Evolutionary conservation across 805 yeast species (phyloP).

Genomic region (Candida berthetii): DNA sequence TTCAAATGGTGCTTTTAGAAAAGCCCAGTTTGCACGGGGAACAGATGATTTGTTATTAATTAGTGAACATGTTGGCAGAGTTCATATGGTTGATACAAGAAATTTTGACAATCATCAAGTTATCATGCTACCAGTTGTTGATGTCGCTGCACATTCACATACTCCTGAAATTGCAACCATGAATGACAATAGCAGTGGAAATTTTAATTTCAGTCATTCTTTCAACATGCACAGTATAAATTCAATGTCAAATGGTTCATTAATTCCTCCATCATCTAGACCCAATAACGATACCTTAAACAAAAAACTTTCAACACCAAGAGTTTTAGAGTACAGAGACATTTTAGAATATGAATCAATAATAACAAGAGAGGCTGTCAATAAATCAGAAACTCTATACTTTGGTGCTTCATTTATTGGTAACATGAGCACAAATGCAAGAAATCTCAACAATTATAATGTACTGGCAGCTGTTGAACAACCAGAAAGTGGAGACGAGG

Average conservation of each 20-base stretch:
- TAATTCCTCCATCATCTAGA: neutral
- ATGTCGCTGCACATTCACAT: neutral
- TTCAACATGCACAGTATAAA: neutral
- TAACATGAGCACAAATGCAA: conserved; percentile 7
- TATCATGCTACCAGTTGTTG: conserved; percentile 51
- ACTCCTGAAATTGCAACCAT: neutral
- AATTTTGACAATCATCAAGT: conserved; percentile 72
- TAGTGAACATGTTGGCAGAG: conserved; percentile 81
- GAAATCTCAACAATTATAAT: conserved; percentile 17
- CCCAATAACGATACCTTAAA: neutral
- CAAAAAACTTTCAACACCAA: conserved; percentile 9
- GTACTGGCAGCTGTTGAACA: conserved; percentile 8
- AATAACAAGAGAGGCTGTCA: neutral
- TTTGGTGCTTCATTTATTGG: neutral
- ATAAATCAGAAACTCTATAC: neutral
- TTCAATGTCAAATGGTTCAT: neutral
- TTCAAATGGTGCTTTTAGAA: conserved; percentile 61
- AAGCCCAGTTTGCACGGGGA: conserved; percentile 54
- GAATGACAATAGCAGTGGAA: neutral
- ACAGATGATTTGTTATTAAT: conserved; percentile 72
- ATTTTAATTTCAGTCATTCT: neutral
- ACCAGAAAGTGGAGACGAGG: conserved; percentile 11
- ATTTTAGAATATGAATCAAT: conserved; percentile 15
- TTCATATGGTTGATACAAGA: conserved; percentile 79
- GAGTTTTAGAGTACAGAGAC: conserved; percentile 17